Percentiles rank a stretch among this genome's conserved stretches.
Evolutionary conservation across 106 monocot genomes (phyloP).

Genomic region (Chionographis japonica): DNA sequence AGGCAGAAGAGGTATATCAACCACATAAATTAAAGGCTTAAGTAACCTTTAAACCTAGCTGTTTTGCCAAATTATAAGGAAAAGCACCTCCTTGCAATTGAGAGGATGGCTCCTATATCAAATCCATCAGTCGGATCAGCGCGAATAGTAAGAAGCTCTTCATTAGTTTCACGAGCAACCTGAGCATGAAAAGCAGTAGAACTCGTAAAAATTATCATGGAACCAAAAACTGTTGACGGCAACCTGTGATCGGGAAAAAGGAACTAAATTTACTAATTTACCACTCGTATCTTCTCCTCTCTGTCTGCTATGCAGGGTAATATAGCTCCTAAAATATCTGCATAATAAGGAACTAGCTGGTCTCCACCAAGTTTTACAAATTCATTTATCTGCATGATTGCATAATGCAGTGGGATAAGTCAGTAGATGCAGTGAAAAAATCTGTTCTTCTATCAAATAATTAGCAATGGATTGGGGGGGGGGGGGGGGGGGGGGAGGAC

Average conservation of each 20-base stretch:
- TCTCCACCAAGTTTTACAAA: slow-evolving; percentile 95
- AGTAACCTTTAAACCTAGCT: slow-evolving; percentile 34
- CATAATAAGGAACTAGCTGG: slow-evolving; percentile 92
- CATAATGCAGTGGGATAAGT: not conserved
- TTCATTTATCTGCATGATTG: slow-evolving; percentile 77
- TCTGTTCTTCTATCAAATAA: no score
- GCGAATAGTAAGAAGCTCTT: slow-evolving; percentile 74
- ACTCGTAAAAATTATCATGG: not conserved
- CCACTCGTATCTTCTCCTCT: slow-evolving; percentile 67
- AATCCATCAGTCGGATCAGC: slow-evolving; percentile 84
- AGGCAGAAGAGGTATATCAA: slow-evolving; percentile 10
- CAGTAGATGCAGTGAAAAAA: no score
- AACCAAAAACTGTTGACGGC: not conserved
- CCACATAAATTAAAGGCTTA: slow-evolving; percentile 14
- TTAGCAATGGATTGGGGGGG: no score
- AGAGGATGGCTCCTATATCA: slow-evolving; percentile 74
- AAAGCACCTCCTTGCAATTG: slow-evolving; percentile 79
- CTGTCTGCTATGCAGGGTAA: slow-evolving; percentile 94
- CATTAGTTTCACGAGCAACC: slow-evolving; percentile 99
- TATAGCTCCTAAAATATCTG: slow-evolving; percentile 90
- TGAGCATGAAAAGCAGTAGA: slow-evolving; percentile 3
- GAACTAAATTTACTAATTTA: not conserved
- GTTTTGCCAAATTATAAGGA: slow-evolving; percentile 14
- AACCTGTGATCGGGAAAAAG: not conserved
- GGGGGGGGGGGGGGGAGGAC: no score